Evolutionary conservation across 75 land plant genomes (phyloP), one percentile per base, ranked within the genome.

Genomic region (Picea sitchensis): DNA sequence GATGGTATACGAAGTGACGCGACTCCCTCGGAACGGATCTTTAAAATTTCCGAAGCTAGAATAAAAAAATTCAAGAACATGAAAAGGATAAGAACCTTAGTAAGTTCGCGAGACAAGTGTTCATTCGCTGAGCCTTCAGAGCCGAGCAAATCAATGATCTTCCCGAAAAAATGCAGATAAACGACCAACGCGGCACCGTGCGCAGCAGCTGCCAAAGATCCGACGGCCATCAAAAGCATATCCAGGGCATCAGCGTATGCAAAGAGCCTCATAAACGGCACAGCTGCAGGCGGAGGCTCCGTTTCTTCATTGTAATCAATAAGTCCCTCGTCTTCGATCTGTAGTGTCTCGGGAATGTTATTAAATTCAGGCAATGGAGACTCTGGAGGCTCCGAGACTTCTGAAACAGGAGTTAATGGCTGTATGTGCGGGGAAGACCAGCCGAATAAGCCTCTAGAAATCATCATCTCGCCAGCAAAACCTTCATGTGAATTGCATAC

Each of bases 331-430:
- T 81, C 83, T 3, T 80, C 83, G 23, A 80, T 82, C 58, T 71
- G 81, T 20, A 79, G 58, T n/a, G 79, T 59, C 77, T 86, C 87
- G 21, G 59, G 56, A 18, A 83, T 84, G 20, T 58, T 71, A 80
- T 79, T 41, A 57, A 87, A 59, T 61, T 87, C 79, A n/a, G 87
- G 87, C 41, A 83, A 85, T 3, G 88, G 88, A 14, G 88, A 87
- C 56, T 87, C 88, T 47, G 88, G 88, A 14, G 88, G 88, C 81
- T 87, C 88, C n/a, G 88, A 87, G 18, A 87, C 88, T 62, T 87
- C 88, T 0, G 88, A 87, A 23, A 87, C 88, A 14, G 88, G 88
- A 18, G 88, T 87, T 75, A 87, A 75, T 73, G 88, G 88, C 73
- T 87, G 88, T 14, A 87, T 78, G 68, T 87, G 88, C 32, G 88